Conservation (phyloP, 306 rosid species). For the Abrus pulchellus region DNA sequence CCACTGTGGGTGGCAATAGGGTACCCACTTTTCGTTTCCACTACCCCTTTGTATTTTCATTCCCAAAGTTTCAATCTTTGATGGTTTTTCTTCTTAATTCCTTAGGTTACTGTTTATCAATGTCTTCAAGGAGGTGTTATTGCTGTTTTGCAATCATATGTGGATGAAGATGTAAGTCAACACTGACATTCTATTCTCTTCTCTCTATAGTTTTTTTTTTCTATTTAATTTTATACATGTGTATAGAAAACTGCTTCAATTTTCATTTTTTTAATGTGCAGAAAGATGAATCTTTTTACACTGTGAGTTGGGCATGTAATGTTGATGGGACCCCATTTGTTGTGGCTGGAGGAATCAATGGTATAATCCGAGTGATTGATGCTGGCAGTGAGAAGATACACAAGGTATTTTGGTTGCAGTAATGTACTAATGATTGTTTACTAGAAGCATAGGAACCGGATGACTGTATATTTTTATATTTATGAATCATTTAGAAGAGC, state of each 20-base stretch:
- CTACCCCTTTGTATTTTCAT: conserved; percentile 4
- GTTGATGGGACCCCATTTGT: conserved; percentile 72
- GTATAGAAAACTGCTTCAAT: conserved; percentile 36
- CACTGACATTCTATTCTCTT: background rate
- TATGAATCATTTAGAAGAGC: background rate
- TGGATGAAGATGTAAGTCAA: conserved; percentile 90
- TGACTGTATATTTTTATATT: conserved; percentile 5
- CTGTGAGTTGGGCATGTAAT: conserved; percentile 88
- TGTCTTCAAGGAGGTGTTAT: conserved; percentile 88
- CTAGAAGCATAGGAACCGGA: conserved; percentile 25
- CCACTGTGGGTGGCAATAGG: conserved; percentile 96
- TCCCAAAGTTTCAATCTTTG: conserved; percentile 30
- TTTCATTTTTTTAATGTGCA: conserved; percentile 65
- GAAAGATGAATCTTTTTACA: conserved; percentile 98
- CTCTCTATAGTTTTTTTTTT: background rate
- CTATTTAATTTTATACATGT: background rate
- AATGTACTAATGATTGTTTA: conserved; percentile 35
- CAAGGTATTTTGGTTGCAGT: conserved; percentile 61
- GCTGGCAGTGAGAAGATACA: conserved; percentile 86
- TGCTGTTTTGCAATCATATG: conserved; percentile 89
- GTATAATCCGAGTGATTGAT: conserved; percentile 82
- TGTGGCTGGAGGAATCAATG: conserved; percentile 94
- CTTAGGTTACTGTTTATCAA: conserved; percentile 80
- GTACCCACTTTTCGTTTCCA: conserved; percentile 2
- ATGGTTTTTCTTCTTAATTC: conserved; percentile 14